Evolutionary conservation across 805 yeast genomes (phyloP).

Genomic region (Limtongozyma cylindracea): DNA sequence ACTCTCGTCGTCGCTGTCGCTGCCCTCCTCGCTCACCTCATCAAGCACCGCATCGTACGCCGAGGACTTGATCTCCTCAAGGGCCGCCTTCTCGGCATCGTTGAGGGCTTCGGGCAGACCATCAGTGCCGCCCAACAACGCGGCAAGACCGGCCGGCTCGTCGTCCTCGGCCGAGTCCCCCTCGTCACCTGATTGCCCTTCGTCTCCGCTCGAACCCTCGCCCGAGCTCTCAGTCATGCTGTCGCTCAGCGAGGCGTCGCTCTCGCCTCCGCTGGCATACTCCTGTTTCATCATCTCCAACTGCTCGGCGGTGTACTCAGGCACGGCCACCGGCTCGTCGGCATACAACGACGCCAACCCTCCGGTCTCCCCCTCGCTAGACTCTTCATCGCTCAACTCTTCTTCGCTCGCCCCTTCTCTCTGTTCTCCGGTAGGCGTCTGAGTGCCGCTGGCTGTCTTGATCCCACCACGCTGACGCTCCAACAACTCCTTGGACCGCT

Average conservation of each 20-base stretch:
- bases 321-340: slow-evolving; percentile 1
- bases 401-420: neutral
- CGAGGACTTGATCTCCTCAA: neutral
- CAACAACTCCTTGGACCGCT: slow-evolving; percentile 71
- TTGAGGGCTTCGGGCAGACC: slow-evolving; percentile 1
- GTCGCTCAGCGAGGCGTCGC: too few species aligned
- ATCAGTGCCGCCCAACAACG: slow-evolving; percentile 1
- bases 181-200: slow-evolving; percentile 2
- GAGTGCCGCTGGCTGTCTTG: slow-evolving; percentile 32
- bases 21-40: neutral
- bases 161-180: slow-evolving; percentile 3
- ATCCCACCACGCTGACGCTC: slow-evolving; percentile 54
- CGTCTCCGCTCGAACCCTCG: neutral
- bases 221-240: neutral
- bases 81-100: slow-evolving; percentile 1
- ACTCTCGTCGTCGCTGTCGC: neutral
- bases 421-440: slow-evolving; percentile 4
- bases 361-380: neutral
- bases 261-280: too few species aligned
- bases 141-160: neutral
- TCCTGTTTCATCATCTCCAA: neutral
- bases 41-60: neutral
- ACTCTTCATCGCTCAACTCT: neutral
- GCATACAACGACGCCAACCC: slow-evolving; percentile 3
- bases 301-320: slow-evolving; percentile 12